Conservation (phyloP, 1,139 yeast species). For the Scheffersomyces titani region DNA sequence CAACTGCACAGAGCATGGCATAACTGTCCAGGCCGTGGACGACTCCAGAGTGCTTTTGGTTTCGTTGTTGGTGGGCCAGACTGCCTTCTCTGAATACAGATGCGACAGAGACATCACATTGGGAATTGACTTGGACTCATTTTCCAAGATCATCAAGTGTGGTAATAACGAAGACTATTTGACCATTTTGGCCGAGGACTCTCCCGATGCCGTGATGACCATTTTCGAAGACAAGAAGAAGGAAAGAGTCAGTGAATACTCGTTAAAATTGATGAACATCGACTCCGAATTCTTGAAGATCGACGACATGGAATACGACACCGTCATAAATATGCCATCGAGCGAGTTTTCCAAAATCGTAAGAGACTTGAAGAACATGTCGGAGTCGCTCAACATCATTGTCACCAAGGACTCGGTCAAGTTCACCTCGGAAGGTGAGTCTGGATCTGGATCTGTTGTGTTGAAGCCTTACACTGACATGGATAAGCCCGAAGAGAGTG, state of each 20-base stretch:
- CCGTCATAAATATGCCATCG: constrained; percentile 86
- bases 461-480: constrained; percentile 82
- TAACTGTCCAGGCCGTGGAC: constrained; percentile 96
- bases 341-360: constrained; percentile 86
- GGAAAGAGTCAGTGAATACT: constrained; percentile 91
- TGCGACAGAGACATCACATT: constrained; percentile 93
- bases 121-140: constrained; percentile 86
- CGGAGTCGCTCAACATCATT: constrained; percentile 82
- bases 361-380: constrained; percentile 80
- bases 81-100: constrained; percentile 91
- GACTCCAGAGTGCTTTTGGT: constrained; percentile 94
- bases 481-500: constrained; percentile 75
- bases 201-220: constrained; percentile 78
- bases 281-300: constrained; percentile 93
- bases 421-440: constrained; percentile 88
- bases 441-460: constrained; percentile 85
- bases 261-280: constrained; percentile 91
- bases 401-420: constrained; percentile 93
- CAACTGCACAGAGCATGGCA: constrained; percentile 93
- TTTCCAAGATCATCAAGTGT: constrained; percentile 85
- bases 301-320: constrained; percentile 91
- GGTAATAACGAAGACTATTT: constrained; percentile 89
- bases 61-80: constrained; percentile 82
- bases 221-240: constrained; percentile 88
- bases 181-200: constrained; percentile 88